Evolutionary conservation across 2,329 filamentous ascomycete genomes (phyloP).

Genomic region (Pseudocercospora macadamiae): DNA sequence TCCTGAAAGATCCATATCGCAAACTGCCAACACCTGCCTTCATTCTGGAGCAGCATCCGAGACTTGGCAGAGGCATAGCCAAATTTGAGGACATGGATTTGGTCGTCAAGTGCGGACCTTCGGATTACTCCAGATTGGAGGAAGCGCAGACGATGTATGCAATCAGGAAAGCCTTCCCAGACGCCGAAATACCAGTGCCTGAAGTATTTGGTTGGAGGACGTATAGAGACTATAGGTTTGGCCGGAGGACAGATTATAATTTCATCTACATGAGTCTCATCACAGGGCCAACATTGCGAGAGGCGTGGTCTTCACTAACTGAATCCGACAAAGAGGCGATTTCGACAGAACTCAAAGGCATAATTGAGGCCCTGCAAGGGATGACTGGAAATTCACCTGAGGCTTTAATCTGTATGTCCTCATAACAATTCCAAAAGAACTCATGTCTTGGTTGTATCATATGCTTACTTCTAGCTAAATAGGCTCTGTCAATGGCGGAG

Average conservation of each 20-base stretch:
- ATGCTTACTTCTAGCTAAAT: neutral
- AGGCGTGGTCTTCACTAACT: neutral
- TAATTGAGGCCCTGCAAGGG: neutral
- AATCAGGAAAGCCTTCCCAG: neutral
- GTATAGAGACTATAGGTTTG: too few species aligned
- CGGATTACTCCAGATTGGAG: neutral
- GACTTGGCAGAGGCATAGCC: neutral
- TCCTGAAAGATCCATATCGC: neutral
- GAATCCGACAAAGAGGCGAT: neutral
- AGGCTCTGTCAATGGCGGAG: neutral
- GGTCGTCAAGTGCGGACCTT: slow-evolving; percentile 9
- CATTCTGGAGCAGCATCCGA: neutral
- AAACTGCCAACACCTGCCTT: neutral
- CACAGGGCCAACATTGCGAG: neutral
- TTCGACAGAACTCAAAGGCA: neutral
- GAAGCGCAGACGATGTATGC: slow-evolving; percentile 10
- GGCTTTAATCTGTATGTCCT: neutral
- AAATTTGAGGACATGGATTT: neutral
- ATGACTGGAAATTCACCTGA: neutral
- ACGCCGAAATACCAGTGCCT: slow-evolving; percentile 6
- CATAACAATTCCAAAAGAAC: neutral
- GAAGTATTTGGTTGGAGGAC: slow-evolving; percentile 10
- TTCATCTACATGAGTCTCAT: slow-evolving; percentile 15
- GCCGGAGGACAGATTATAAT: too few species aligned
- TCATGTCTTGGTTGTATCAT: neutral